A percentile compares a stretch with the other conserved stretches of the same genome.
Evolutionary conservation across 306 rosid species (phyloP).

Genomic region (Corylus heterophylla): DNA sequence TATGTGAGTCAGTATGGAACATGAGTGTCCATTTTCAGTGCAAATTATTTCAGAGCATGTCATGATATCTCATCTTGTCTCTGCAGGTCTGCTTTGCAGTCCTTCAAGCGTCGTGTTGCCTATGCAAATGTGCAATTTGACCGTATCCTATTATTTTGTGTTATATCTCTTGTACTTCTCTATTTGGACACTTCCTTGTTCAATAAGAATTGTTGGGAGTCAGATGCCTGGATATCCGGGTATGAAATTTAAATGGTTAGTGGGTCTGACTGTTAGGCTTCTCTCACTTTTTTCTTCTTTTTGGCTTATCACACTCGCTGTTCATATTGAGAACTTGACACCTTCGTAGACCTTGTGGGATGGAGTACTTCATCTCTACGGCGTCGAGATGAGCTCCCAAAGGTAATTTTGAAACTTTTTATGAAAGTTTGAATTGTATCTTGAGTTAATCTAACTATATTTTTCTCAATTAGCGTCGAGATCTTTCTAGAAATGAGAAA

Average conservation of each 20-base stretch:
- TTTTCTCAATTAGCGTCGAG: slow-evolving; percentile 43
- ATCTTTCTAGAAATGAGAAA: slow-evolving; percentile 46
- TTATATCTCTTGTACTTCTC: background rate
- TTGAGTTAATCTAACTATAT: slow-evolving; percentile 25
- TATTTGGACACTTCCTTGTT: background rate
- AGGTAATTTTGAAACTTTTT: slow-evolving; percentile 49
- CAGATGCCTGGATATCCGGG: background rate
- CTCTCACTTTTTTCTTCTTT: background rate
- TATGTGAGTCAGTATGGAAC: slow-evolving; percentile 47
- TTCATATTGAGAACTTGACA: slow-evolving; percentile 48
- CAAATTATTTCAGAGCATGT: slow-evolving; percentile 22
- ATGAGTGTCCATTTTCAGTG: background rate
- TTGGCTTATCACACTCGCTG: background rate
- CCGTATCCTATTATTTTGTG: slow-evolving; percentile 59
- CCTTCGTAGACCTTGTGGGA: slow-evolving; percentile 73
- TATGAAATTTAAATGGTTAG: background rate
- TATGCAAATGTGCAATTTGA: slow-evolving; percentile 76
- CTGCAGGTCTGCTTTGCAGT: slow-evolving; percentile 79
- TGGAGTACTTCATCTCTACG: slow-evolving; percentile 95
- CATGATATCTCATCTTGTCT: slow-evolving; percentile 22
- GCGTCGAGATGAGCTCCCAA: slow-evolving; percentile 68
- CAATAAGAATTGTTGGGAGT: background rate
- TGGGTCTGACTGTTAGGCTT: background rate
- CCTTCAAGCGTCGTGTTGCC: slow-evolving; percentile 76
- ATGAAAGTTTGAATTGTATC: slow-evolving; percentile 11